These are phyloP conservation scores for Rhamnella rubrinervis DNA, from an alignment of 331 rosid genomes.

Conservation along the genomic window DNA sequence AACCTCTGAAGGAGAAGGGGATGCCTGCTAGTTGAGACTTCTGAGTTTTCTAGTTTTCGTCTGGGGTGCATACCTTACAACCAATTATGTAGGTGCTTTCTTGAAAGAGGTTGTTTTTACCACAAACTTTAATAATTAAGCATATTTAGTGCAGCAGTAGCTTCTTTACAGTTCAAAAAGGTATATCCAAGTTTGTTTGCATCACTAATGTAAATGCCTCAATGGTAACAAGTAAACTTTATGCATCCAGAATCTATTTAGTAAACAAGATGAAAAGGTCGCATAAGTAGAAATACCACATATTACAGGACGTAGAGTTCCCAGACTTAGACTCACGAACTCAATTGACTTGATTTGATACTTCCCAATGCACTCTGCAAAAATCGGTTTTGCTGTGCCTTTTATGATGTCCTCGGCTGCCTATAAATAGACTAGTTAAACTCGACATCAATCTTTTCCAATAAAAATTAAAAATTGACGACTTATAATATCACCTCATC, in stretches of 20 bases:
- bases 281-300: slow-evolving; percentile 48
- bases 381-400: slow-evolving; percentile 57
- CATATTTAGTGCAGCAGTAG: too few species aligned
- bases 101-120: too few species aligned
- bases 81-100: too few species aligned
- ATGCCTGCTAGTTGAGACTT: too few species aligned
- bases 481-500: slow-evolving; percentile 55
- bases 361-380: slow-evolving; percentile 75
- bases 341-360: slow-evolving; percentile 61
- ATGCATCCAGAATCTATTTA: not conserved
- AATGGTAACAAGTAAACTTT: not conserved
- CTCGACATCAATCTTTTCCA: slow-evolving; percentile 8
- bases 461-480: not conserved
- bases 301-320: slow-evolving; percentile 74
- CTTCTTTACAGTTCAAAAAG: too few species aligned
- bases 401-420: slow-evolving; percentile 65
- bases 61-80: too few species aligned
- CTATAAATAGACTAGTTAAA: slow-evolving; percentile 31
- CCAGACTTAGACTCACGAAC: slow-evolving; percentile 63
- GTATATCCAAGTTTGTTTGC: too few species aligned
- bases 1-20: too few species aligned
- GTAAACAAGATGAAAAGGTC: slow-evolving; percentile 9
- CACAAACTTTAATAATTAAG: too few species aligned
- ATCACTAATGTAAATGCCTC: too few species aligned
- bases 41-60: too few species aligned